Percentiles rank a stretch among this genome's conserved stretches.
Conservation (phyloP, 179 eudicot genomes). For the Spinacia oleracea region DNA sequence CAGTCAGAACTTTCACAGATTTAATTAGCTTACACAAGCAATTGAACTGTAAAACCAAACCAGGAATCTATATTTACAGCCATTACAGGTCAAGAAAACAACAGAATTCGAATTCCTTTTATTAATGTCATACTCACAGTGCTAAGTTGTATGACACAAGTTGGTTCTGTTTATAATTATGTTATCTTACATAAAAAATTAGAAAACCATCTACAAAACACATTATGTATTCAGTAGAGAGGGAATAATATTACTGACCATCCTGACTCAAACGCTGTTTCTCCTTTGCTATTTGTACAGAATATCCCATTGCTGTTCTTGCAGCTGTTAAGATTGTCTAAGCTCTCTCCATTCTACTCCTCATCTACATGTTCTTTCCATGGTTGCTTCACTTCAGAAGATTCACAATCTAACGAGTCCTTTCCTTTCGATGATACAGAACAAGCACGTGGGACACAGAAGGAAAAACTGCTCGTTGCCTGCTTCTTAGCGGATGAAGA, state of each 20-base stretch:
- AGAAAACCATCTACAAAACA: neutral
- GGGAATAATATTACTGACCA: constrained; percentile 23
- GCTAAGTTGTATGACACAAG: neutral
- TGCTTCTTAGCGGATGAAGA: constrained; percentile 76
- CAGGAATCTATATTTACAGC: no score
- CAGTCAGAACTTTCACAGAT: neutral
- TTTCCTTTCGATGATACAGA: constrained; percentile 35
- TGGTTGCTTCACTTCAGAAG: constrained; percentile 44
- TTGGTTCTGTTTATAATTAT: neutral
- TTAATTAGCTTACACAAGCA: neutral
- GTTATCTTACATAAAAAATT: neutral
- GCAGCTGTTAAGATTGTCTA: neutral
- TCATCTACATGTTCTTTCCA: constrained; percentile 36
- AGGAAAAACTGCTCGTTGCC: constrained; percentile 42
- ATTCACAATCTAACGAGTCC: constrained; percentile 32
- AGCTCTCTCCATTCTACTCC: constrained; percentile 18
- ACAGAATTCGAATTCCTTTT: neutral
- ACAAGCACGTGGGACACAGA: constrained; percentile 59
- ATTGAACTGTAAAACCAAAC: no score
- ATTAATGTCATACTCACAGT: neutral
- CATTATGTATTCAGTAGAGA: neutral
- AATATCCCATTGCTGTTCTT: neutral
- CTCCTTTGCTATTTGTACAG: constrained; percentile 13
- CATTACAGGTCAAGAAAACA: neutral
- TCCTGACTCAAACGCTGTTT: constrained; percentile 33